Evolutionary conservation across 192 early-diverging fungal species (phyloP).

Genomic region (Podila horticola): DNA sequence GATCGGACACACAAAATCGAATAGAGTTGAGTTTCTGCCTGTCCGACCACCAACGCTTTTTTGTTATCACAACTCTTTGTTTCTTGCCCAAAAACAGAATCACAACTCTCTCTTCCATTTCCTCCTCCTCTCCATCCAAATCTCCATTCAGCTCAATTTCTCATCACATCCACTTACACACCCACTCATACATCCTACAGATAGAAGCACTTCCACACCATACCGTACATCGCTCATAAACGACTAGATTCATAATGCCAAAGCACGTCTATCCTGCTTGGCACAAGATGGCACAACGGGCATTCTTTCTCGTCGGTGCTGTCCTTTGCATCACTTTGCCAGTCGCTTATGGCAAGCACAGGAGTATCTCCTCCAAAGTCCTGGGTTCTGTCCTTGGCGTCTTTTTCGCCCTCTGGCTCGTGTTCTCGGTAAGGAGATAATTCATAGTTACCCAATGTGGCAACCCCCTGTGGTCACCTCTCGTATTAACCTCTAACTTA

Average conservation of each 20-base stretch:
- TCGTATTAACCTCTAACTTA: not conserved
- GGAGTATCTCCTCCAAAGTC: conserved; percentile 19
- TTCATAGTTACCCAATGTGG: too few species aligned
- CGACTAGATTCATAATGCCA: conserved; percentile 9
- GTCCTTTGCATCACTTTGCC: conserved; percentile 38
- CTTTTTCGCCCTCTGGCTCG: conserved; percentile 34
- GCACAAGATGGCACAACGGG: conserved; percentile 43
- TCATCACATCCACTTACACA: not conserved
- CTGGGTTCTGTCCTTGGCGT: conserved; percentile 33
- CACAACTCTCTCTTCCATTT: too few species aligned
- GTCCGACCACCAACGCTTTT: too few species aligned
- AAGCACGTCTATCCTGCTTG: conserved; percentile 37
- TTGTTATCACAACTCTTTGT: too few species aligned
- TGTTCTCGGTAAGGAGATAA: conserved; percentile 20
- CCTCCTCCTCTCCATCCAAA: not conserved
- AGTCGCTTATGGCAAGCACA: conserved; percentile 30
- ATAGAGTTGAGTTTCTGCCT: too few species aligned
- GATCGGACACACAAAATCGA: too few species aligned
- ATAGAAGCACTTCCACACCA: not conserved
- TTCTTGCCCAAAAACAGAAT: too few species aligned
- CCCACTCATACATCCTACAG: not conserved
- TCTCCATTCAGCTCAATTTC: not conserved
- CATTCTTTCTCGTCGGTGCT: conserved; percentile 23
- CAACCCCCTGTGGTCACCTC: not conserved
- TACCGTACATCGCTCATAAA: not conserved